These are phyloP conservation scores for Athelia psychrophila DNA, from an alignment of 1,284 basidiomycete genomes.

Conservation along the genomic window DNA sequence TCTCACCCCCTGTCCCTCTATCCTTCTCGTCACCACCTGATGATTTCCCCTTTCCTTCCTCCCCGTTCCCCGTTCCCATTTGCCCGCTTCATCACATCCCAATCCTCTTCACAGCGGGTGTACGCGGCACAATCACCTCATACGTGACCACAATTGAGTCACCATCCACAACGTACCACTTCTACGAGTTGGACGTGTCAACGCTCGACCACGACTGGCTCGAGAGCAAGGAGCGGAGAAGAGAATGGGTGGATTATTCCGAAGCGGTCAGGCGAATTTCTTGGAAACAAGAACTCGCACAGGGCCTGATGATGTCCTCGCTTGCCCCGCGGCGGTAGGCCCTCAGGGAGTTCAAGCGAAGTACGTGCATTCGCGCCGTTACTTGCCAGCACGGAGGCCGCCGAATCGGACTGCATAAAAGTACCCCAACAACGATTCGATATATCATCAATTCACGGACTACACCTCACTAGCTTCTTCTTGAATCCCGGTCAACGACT, in stretches of 20 bases:
- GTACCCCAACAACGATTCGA: too few species aligned
- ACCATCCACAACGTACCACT: slow-evolving; percentile 77
- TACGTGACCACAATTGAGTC: slow-evolving; percentile 76
- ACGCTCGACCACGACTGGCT: slow-evolving; percentile 74
- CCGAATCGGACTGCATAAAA: too few species aligned
- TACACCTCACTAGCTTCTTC: too few species aligned
- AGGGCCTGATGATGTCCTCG: slow-evolving; percentile 66
- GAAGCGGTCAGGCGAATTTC: slow-evolving; percentile 69
- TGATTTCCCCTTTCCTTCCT: slow-evolving; percentile 44
- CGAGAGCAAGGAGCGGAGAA: slow-evolving; percentile 67
- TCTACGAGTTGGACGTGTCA: slow-evolving; percentile 80
- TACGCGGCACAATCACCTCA: slow-evolving; percentile 74
- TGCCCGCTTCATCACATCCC: slow-evolving; percentile 12
- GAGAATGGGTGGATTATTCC: slow-evolving; percentile 83
- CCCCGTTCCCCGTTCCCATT: too few species aligned
- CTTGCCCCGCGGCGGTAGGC: slow-evolving; percentile 46
- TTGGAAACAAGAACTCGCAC: slow-evolving; percentile 78
- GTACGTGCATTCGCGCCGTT: too few species aligned
- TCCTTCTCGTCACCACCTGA: slow-evolving; percentile 70
- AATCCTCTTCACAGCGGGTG: slow-evolving; percentile 58
- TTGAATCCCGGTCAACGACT: too few species aligned
- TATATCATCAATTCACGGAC: too few species aligned
- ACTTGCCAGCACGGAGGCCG: too few species aligned
- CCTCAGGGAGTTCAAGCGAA: background rate
- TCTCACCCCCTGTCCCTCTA: slow-evolving; percentile 79